Evolutionary conservation across 163 green algal genomes (phyloP).

Genomic region (Chlorella variabilis): DNA sequence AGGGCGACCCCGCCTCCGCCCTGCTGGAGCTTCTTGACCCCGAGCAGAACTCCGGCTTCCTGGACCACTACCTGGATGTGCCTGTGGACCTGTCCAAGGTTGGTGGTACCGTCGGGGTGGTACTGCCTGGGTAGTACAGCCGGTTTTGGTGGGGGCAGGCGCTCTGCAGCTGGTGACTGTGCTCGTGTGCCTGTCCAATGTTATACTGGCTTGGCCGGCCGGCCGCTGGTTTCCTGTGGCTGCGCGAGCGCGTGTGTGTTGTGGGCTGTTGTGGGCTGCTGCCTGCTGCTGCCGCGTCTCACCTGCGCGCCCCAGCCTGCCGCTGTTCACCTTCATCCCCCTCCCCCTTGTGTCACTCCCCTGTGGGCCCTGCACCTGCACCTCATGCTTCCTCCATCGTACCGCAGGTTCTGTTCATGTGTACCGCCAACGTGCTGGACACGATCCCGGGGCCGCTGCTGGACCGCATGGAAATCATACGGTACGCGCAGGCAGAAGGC

Average conservation of each 20-base stretch:
- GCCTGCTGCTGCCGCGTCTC: too few species aligned
- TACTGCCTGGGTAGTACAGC: background rate
- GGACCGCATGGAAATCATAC: conserved; percentile 95
- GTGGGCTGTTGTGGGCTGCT: too few species aligned
- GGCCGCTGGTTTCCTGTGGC: too few species aligned
- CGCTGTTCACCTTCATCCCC: too few species aligned
- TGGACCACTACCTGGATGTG: conserved; percentile 96
- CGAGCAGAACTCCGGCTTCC: conserved; percentile 91
- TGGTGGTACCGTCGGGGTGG: background rate
- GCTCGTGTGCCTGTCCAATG: too few species aligned
- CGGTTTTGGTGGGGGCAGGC: too few species aligned
- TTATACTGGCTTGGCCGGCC: too few species aligned
- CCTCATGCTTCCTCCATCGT: background rate
- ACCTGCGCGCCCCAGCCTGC: too few species aligned
- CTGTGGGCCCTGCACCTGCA: background rate
- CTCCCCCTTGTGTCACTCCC: too few species aligned
- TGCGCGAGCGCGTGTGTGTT: too few species aligned
- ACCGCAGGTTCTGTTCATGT: conserved; percentile 88
- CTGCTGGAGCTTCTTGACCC: conserved; percentile 95
- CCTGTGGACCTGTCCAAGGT: conserved; percentile 90
- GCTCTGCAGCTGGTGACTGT: too few species aligned
- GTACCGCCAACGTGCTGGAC: conserved; percentile 95
- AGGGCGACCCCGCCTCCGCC: conserved; percentile 89
- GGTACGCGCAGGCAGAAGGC: conserved; percentile 6
- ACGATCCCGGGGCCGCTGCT: conserved; percentile 94